A percentile compares a stretch with the other conserved stretches of the same genome.
These are phyloP conservation scores for Cercospora beticola DNA, from an alignment of 2,329 filamentous ascomycete species.

Conservation along the genomic window DNA sequence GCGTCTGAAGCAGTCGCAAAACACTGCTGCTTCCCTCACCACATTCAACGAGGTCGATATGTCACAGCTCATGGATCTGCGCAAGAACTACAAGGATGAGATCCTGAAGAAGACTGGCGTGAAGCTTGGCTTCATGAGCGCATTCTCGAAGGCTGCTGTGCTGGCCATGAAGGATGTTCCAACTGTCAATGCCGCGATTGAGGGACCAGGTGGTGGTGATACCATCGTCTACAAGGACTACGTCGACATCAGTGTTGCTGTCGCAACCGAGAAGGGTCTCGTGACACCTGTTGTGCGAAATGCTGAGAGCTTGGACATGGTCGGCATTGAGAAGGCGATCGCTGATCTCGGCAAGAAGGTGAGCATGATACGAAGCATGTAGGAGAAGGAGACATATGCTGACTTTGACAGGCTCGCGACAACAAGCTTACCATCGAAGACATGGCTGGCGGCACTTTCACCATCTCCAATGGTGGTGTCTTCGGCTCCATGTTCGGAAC, in stretches of 20 bases:
- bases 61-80: slow-evolving; percentile 95
- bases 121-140: slow-evolving; percentile 99
- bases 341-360: slow-evolving; percentile 96
- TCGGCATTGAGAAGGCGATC: slow-evolving; percentile 87
- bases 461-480: slow-evolving; percentile 94
- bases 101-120: slow-evolving; percentile 93
- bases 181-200: slow-evolving; percentile 92
- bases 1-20: slow-evolving; percentile 97
- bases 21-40: slow-evolving; percentile 93
- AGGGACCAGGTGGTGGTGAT: slow-evolving; percentile 90
- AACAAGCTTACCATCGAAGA: slow-evolving; percentile 98
- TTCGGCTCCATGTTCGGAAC: slow-evolving; percentile 98
- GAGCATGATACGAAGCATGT: slow-evolving; percentile 23
- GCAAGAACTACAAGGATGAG: slow-evolving; percentile 96
- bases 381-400: not conserved
- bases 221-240: slow-evolving; percentile 98
- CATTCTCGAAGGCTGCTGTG: slow-evolving; percentile 85
- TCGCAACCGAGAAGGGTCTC: slow-evolving; percentile 94
- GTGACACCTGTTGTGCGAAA: slow-evolving; percentile 97
- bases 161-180: slow-evolving; percentile 95
- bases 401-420: slow-evolving; percentile 69
- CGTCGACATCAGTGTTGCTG: slow-evolving; percentile 94
- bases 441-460: slow-evolving; percentile 98
- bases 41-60: slow-evolving; percentile 99
- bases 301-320: slow-evolving; percentile 80